Conservation (phyloP, 2,329 filamentous ascomycete species). For the Fusarium agapanthi region DNA sequence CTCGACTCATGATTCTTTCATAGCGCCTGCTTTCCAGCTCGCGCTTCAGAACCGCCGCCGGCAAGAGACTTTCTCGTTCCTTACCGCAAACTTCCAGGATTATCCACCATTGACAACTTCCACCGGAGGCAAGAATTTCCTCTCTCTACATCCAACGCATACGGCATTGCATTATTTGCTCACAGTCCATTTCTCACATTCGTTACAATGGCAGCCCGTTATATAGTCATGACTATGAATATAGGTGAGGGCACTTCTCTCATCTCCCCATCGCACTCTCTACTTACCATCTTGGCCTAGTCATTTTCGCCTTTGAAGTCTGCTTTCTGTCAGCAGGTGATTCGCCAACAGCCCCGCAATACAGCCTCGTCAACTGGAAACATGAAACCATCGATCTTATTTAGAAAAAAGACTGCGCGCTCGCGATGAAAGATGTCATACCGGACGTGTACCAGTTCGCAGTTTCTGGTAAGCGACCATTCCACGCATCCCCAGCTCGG, state of each 20-base stretch:
- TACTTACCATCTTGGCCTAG: neutral
- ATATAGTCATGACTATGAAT: constrained; percentile 4
- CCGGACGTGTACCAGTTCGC: constrained; percentile 12
- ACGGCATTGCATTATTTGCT: no score
- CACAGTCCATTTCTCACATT: neutral
- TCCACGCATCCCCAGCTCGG: neutral
- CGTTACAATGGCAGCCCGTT: neutral
- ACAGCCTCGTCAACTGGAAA: constrained; percentile 32
- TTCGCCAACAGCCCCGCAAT: neutral
- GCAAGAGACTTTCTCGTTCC: neutral
- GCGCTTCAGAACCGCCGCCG: no score
- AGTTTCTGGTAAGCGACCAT: constrained; percentile 2
- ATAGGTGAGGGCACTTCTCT: neutral
- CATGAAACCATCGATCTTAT: constrained; percentile 20
- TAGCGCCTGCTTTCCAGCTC: no score
- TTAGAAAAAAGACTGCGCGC: constrained; percentile 26
- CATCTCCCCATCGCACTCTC: neutral
- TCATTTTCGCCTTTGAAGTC: constrained; percentile 26
- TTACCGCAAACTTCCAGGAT: neutral
- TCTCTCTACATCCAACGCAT: neutral
- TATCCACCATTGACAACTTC: neutral
- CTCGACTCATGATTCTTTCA: no score
- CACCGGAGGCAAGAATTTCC: neutral
- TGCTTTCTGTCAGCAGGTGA: constrained; percentile 30
- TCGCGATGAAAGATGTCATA: neutral